Percentiles rank a stretch among this genome's conserved stretches.
phyloP scores from a whole-genome alignment of 148 eudicot genomes.

The Nyssa sinensis region DNA sequence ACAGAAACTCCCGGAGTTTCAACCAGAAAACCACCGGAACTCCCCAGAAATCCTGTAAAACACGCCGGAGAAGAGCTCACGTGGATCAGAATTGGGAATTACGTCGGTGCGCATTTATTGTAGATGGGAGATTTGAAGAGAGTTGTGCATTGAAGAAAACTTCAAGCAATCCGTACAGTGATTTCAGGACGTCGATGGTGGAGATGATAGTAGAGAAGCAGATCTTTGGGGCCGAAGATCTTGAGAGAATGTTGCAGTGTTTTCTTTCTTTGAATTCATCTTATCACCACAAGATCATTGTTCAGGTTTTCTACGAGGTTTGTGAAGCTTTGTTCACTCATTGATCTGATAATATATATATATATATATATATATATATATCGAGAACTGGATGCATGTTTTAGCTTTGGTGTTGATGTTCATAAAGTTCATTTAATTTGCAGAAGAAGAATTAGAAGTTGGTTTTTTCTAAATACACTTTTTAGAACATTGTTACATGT shows the following conservation, averaged over 20 bases:
- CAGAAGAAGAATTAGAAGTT: too few species aligned
- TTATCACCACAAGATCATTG: slow-evolving; percentile 35
- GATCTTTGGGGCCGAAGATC: slow-evolving; percentile 31
- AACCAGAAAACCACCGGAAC: background rate
- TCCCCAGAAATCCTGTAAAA: too few species aligned
- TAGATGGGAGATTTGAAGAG: slow-evolving; percentile 22
- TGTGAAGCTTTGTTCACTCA: slow-evolving; percentile 27
- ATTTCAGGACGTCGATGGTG: slow-evolving; percentile 56
- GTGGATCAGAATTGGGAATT: background rate
- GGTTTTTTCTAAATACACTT: too few species aligned
- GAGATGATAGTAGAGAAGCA: slow-evolving; percentile 57
- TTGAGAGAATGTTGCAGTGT: slow-evolving; percentile 38
- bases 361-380: too few species aligned
- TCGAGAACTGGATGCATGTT: too few species aligned
- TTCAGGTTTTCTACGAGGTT: slow-evolving; percentile 44
- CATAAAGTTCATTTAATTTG: too few species aligned
- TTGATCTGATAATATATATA: too few species aligned
- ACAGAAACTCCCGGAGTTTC: background rate
- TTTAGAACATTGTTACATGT: too few species aligned
- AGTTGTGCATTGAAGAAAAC: slow-evolving; percentile 37
- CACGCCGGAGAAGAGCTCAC: too few species aligned
- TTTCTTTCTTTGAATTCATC: slow-evolving; percentile 43
- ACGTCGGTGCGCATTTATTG: background rate
- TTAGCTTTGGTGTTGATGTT: too few species aligned
- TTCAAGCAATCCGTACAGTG: slow-evolving; percentile 37